Evolutionary conservation across 169 alveolate species (phyloP), one percentile per base, ranked within the genome.

Genomic region (Amoebophrya sp.): DNA sequence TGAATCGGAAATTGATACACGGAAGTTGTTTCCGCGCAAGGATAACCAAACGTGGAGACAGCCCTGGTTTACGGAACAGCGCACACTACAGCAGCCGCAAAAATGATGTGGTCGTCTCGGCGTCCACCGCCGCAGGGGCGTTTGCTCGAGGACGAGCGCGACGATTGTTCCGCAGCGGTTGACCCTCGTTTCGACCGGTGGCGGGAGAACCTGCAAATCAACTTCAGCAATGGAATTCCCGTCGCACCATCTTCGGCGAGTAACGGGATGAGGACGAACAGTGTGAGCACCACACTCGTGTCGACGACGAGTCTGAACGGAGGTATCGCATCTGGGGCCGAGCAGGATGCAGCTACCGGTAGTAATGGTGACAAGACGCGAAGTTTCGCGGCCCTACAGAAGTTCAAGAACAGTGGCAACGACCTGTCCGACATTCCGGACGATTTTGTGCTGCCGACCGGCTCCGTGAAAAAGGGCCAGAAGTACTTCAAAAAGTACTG

Each of bases 401-500:
- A 66, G 83, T 25, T 7, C 32, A 66, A 66, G 83, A 66, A 66
- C 83, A 25, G 35, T 0, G 10, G 1, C 32, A 66, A 66, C 83
- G 83, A 66, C 18, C 32, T 66, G 83, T 12, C 35, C 1, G 83
- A 66, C 35, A 66, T 66, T 25, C 38, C 83, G 12, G 83, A 66
- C 35, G 83, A 66, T 66, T 66, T 66, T 25, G 32, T 25, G 10
- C 83, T 66, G 83, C 83, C 83, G 10, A 25, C 83, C 10, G 83
- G 83, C 29, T 25, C 38, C 83, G 10, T 66, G 10, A n/a, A 18
- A 25, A 18, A n/a, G 29, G 83, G 83, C 35, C 83, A 66, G 32
- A 66, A 66, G 18, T 66, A 66, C 83, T 66, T 66, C 83, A 66
- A 66, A 25, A 66, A 66, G 35, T 66, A 66, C 83, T 66, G 83